Evolutionary conservation across 1,284 basidiomycete genomes (phyloP).

Genomic region (Exsudoporus floridanus): DNA sequence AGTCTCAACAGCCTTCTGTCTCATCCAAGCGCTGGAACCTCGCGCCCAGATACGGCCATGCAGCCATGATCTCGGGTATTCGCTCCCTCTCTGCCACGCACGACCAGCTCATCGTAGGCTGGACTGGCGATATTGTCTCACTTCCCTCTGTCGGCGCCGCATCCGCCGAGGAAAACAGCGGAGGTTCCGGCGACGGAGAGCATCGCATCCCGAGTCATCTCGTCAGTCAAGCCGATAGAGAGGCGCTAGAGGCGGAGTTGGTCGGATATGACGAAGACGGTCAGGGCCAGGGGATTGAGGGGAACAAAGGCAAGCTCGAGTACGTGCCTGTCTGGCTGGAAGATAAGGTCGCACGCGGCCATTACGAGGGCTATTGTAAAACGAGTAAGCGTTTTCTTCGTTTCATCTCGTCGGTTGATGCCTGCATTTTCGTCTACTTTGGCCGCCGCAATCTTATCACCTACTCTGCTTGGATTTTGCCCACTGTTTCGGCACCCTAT

Average conservation of each 20-base stretch:
- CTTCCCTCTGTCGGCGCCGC: constrained; percentile 34
- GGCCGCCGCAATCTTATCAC: constrained; percentile 16
- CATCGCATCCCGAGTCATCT: constrained; percentile 39
- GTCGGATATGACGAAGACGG: constrained; percentile 59
- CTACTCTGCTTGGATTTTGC: neutral
- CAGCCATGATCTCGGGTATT: constrained; percentile 95
- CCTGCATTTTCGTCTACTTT: neutral
- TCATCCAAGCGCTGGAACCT: constrained; percentile 64
- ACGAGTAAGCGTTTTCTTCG: constrained; percentile 61
- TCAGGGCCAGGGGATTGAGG: constrained; percentile 43
- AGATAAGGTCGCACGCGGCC: constrained; percentile 86
- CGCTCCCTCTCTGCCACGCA: constrained; percentile 79
- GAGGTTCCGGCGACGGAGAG: constrained; percentile 10
- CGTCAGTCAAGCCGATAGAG: constrained; percentile 59
- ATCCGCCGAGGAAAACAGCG: constrained; percentile 18
- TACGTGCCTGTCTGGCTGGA: constrained; percentile 94
- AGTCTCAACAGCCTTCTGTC: constrained; percentile 14
- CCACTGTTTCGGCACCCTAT: constrained; percentile 3
- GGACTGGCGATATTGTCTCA: constrained; percentile 84
- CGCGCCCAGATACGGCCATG: constrained; percentile 82
- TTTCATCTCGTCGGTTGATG: neutral
- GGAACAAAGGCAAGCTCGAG: constrained; percentile 48
- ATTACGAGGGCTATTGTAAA: constrained; percentile 99
- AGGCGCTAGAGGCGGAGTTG: constrained; percentile 61
- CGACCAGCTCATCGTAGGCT: constrained; percentile 90